A percentile compares a stretch with the other conserved stretches of the same genome.
Evolutionary conservation across 768 basidiomycete genomes (phyloP).

Genomic region (Leucocoprinus leucothites): DNA sequence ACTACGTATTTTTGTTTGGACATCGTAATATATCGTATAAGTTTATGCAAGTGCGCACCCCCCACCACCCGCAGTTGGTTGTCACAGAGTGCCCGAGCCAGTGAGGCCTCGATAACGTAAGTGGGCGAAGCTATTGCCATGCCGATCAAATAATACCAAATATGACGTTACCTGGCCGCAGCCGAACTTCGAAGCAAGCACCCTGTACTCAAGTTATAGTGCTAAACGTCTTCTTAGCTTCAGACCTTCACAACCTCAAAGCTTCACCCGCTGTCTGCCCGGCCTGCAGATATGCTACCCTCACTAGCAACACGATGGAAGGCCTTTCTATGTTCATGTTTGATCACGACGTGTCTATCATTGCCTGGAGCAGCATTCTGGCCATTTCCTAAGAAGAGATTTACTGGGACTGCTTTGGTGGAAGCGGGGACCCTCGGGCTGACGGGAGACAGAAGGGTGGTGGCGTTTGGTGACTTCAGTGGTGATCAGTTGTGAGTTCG

Average conservation of each 20-base stretch:
- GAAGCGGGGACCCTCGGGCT: slow-evolving; percentile 80
- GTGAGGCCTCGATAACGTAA: too few relatives aligned
- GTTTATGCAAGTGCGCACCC: too few relatives aligned
- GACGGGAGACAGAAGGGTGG: slow-evolving; percentile 63
- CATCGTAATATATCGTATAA: too few relatives aligned
- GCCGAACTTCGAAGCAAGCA: not conserved
- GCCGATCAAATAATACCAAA: slow-evolving; percentile 4
- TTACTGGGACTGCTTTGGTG: slow-evolving; percentile 77
- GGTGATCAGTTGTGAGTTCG: slow-evolving; percentile 87
- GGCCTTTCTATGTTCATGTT: not conserved
- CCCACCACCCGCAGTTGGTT: too few relatives aligned
- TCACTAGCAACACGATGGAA: not conserved
- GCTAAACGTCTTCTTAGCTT: not conserved
- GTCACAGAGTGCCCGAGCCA: too few relatives aligned
- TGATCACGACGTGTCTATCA: slow-evolving; percentile 1
- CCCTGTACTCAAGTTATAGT: not conserved
- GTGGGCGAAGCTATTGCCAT: not conserved
- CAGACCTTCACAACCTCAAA: not conserved
- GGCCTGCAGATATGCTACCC: not conserved
- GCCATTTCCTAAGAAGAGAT: slow-evolving; percentile 89
- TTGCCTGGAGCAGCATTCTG: slow-evolving; percentile 33
- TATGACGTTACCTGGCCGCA: not conserved
- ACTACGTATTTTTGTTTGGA: not conserved
- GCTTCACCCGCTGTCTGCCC: not conserved
- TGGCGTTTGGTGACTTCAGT: slow-evolving; percentile 94